Evolutionary conservation across 768 basidiomycete genomes (phyloP), one percentile per base, ranked within the genome.

Genomic region (Lentinula sp.): DNA sequence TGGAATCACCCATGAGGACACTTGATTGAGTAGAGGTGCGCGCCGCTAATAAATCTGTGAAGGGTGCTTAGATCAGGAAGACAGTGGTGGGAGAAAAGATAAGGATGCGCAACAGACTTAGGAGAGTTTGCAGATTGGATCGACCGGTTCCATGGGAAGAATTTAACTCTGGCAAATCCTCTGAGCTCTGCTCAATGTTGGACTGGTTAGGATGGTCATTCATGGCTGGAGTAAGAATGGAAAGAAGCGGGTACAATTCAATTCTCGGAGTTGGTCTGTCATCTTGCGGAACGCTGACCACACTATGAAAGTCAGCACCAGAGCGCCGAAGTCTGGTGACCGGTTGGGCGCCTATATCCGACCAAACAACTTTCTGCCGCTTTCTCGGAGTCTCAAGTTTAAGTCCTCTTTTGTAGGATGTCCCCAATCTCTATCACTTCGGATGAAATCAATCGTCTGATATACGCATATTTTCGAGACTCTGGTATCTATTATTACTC

Each of bases 391-490:
- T 10, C 18, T 33, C 18, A 4, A 57, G 16, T 28, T 45, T 48
- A 16, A 45, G 23, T n/a, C 28, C 56, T 43, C 16, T 20, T 23
- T 9, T 52, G 20, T 12, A 42, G 18, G 79, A 68, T 71, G 72
- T 46, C 79, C 59, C 79, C 81, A 54, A 80, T 88, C 52, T 79
- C 80, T 36, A 87, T 92, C 64, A 84, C 86, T 43, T 87, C 91
- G 41, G 91, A 93, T 65, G 90, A 93, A 70, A 79, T 94, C 62
- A 94, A 94, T 70, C 90, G 87, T 67, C 83, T 93, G 63, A 87
- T 94, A 51, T 86, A 93, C 71, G 81, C 92, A 1, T 94, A 93
- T 68, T 84, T 94, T 64, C 79, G 86, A 65, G 92, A 94, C 66
- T 91, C 90, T 36, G 91, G 91, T 90, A 64, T n/a, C 10, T 28